phyloP scores from a whole-genome alignment of 2,329 filamentous ascomycete genomes.

The Fonsecaea pedrosoi region DNA sequence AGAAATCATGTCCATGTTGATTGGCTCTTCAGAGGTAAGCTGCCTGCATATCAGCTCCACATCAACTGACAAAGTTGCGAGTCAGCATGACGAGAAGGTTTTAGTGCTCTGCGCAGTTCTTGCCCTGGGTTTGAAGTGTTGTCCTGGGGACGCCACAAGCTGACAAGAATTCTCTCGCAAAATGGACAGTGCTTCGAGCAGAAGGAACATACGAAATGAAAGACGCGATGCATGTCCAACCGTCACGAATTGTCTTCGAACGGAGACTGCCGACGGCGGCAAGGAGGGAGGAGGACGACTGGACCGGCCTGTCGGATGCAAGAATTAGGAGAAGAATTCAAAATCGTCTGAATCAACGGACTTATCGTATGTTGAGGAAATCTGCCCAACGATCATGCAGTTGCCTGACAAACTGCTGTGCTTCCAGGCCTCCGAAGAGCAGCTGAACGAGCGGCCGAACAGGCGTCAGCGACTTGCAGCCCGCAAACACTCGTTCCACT shows the following conservation, averaged over 20 bases:
- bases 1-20: background rate
- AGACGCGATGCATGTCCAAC: constrained; percentile 2
- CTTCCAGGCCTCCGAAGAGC: constrained; percentile 23
- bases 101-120: background rate
- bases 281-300: constrained; percentile 23
- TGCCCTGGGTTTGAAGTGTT: background rate
- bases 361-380: constrained; percentile 19
- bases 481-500: constrained; percentile 6
- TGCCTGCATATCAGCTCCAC: background rate
- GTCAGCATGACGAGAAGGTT: background rate
- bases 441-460: constrained; percentile 19
- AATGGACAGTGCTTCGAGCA: background rate
- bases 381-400: background rate
- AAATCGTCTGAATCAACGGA: constrained; percentile 24
- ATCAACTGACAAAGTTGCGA: background rate
- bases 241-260: constrained; percentile 21
- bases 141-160: background rate
- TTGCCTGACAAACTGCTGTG: background rate
- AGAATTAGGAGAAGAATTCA: constrained; percentile 23
- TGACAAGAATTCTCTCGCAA: background rate
- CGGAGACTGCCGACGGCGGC: constrained; percentile 21
- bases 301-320: constrained; percentile 22
- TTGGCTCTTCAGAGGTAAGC: constrained; percentile 17
- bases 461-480: constrained; percentile 19
- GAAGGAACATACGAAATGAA: background rate